Conservation (phyloP, 2,329 filamentous ascomycete genomes). For the Fusarium pseudonygamai region DNA sequence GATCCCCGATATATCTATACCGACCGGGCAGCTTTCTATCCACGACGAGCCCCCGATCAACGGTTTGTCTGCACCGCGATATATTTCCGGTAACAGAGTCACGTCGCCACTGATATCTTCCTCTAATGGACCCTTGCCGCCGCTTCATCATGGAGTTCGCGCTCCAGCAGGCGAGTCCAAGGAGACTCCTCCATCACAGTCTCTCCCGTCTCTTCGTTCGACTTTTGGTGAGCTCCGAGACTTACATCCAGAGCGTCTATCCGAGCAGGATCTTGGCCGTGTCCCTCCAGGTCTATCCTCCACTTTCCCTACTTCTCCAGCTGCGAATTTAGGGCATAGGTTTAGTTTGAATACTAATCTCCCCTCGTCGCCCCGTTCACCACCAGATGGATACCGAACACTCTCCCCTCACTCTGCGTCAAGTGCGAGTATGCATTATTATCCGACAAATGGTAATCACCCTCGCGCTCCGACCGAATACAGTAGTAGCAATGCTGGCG, state of each 20-base stretch:
- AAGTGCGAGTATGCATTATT: slow-evolving; percentile 53
- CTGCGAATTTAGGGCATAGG: slow-evolving; percentile 40
- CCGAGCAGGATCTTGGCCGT: slow-evolving; percentile 46
- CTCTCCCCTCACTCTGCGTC: slow-evolving; percentile 58
- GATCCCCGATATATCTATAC: slow-evolving; percentile 43
- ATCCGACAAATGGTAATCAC: slow-evolving; percentile 44
- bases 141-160: slow-evolving; percentile 51
- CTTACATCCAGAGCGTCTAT: slow-evolving; percentile 44
- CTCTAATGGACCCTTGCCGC: slow-evolving; percentile 47
- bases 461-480: slow-evolving; percentile 55
- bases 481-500: slow-evolving; percentile 55
- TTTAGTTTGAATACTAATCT: slow-evolving; percentile 45
- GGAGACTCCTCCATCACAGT: slow-evolving; percentile 50
- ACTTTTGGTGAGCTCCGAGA: slow-evolving; percentile 50
- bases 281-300: slow-evolving; percentile 36
- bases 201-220: slow-evolving; percentile 53
- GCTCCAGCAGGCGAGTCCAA: slow-evolving; percentile 49
- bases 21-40: slow-evolving; percentile 47
- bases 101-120: slow-evolving; percentile 39
- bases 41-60: slow-evolving; percentile 44
- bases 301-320: slow-evolving; percentile 48
- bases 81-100: slow-evolving; percentile 12
- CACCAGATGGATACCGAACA: slow-evolving; percentile 57
- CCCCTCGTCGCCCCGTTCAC: slow-evolving; percentile 60
- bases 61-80: slow-evolving; percentile 8